Conservation (phyloP, 2,329 filamentous ascomycete genomes). For the Rachicladosporium sp. region DNA sequence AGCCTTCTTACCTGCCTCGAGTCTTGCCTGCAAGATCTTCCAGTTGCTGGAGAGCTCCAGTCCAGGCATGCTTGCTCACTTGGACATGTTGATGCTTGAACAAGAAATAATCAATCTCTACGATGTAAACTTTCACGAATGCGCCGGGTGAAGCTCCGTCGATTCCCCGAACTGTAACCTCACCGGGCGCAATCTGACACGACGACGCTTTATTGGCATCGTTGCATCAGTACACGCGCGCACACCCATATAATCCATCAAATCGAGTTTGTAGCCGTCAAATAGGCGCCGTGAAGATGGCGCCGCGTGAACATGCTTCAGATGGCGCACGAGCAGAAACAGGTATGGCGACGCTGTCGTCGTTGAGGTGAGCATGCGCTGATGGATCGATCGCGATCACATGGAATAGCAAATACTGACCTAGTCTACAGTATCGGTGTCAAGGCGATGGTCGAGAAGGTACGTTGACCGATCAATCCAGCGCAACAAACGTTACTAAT, state of each 20-base stretch:
- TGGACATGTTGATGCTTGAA: constrained; percentile 3
- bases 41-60: constrained; percentile 48
- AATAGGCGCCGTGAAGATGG: constrained; percentile 30
- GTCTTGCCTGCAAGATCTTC: constrained; percentile 60
- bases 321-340: constrained; percentile 45
- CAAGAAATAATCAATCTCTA: too few relatives aligned
- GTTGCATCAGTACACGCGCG: too few relatives aligned
- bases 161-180: not conserved
- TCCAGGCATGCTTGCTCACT: constrained; percentile 22
- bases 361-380: constrained; percentile 52
- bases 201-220: too few relatives aligned
- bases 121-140: too few relatives aligned
- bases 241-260: too few relatives aligned
- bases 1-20: constrained; percentile 25
- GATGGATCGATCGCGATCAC: not conserved
- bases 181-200: constrained; percentile 5
- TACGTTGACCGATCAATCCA: constrained; percentile 25
- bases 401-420: constrained; percentile 14
- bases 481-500: too few relatives aligned
- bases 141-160: too few relatives aligned
- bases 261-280: not conserved
- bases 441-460: constrained; percentile 59
- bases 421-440: constrained; percentile 45
- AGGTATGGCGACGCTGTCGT: constrained; percentile 72
- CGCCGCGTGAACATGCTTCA: constrained; percentile 32